Evolutionary conservation across 257 asterid species (phyloP), one percentile per base, ranked within the genome.

Genomic region (Lycium barbarum): DNA sequence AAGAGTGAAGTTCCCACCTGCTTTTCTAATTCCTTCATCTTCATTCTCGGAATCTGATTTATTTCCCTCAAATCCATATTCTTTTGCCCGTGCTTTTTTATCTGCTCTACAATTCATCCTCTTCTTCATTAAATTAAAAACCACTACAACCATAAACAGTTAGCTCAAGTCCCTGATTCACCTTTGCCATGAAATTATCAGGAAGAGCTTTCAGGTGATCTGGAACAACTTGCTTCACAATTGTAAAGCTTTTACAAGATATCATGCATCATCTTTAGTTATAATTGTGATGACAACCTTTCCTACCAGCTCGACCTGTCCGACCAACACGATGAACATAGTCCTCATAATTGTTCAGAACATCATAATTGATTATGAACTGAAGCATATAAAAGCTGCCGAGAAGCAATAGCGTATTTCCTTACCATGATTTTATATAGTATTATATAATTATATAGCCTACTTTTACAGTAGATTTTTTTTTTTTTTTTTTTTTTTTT

Each of bases 61-160:
- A 26, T 26, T 26, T 26, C 33, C 33, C 33, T 26, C 33, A 26
- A 26, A 26, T 26, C 33, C 33, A 26, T 26, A 26, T 26, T 26
- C 33, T 26, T 26, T 26, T 26, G 33, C 33, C 33, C 33, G 33
- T 26, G 33, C 33, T 26, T 26, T 26, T 26, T 26, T 26, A 26
- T 26, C 97, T 0, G 98, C 98, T 90, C 81, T 93, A 84, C 98
- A 91, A 91, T 84, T 93, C 98, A 84, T 95, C 98, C 86, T 95
- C 98, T 89, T 91, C 98, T 89, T 95, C 95, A 43, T 95, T 93
- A 81, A 95, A 95, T 84, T 95, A 93, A 88, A 93, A 93, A 76
- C 98, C 98, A 73, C 96, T 93, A 18, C 98, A 98, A 61, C 98
- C 97, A 63, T 93, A 95, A 67, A 98, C 98, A 53, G 98, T 93